Base-by-base conservation (phyloP, 2,329 filamentous ascomycete genomes). In the Trematosphaeria pertusa region DNA sequence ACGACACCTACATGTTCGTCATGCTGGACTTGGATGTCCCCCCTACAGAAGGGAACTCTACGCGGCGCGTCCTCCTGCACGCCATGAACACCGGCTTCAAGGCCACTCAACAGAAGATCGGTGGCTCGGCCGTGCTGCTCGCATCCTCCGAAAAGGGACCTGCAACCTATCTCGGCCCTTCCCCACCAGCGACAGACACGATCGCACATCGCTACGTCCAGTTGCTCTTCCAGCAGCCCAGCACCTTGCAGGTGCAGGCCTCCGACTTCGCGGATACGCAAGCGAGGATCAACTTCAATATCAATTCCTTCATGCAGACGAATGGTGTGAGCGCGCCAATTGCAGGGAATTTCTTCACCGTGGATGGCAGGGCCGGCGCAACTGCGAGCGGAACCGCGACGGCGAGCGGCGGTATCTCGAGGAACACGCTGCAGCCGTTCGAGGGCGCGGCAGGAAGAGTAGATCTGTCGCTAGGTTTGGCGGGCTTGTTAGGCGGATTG, bases 11-110 rank as follows among this genome's bases (percentile, higher is more conserved):
- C 54, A 58, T 71, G 50, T 70, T 69, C 50, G 56, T 70, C 17
- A 71, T 71, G 68, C 37, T 71, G 14, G 68, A 71, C 39, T 60
- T 71, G 8, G 68, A 71, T 37, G 65, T 70, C 1, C 67, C 67
- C 6, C 56, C 64, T 11, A 49, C 38, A 30, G 42, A 53, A 35
- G 56, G 56, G 19, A 60, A 49, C 51, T 47, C 56, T 5, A 54
- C 51, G 4, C 65, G 68, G 42, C 66, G 65, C 21, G 55, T 60
- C 10, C 53, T 71, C 18, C 56, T 71, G 4, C 67, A 71, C 51
- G 62, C 63, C 37, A 55, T 71, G 58, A 63, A 58, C 19, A 67
- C 63, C 2, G 66, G 61, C 37, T 67, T 70, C 56, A 69, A 67
- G 50, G 57, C 64, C 11, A 65, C 66, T 5, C 53, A 60, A n/a